Conservation (phyloP, 2,329 filamentous ascomycete genomes). For the Alternaria tenuissima region DNA sequence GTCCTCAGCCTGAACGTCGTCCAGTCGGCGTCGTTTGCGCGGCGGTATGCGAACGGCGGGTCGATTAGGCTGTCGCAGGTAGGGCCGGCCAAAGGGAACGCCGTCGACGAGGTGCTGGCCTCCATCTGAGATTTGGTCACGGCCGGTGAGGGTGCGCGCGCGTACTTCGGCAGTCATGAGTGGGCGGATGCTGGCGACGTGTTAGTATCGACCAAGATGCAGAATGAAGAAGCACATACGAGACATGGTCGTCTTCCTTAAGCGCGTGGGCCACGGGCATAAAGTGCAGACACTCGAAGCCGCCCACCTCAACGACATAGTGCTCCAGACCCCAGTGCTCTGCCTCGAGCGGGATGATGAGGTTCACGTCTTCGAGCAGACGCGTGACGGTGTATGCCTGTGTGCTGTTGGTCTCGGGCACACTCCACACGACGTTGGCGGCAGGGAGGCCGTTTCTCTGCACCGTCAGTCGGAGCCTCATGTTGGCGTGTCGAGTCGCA, state of each 20-base stretch:
- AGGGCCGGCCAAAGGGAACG: slow-evolving; percentile 80
- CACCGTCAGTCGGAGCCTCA: slow-evolving; percentile 50
- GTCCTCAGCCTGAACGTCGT: slow-evolving; percentile 39
- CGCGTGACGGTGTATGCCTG: slow-evolving; percentile 70
- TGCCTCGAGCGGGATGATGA: slow-evolving; percentile 81
- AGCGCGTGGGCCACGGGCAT: slow-evolving; percentile 74
- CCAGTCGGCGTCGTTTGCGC: slow-evolving; percentile 67
- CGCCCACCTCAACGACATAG: slow-evolving; percentile 80
- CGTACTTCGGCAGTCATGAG: slow-evolving; percentile 78
- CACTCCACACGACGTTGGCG: slow-evolving; percentile 50
- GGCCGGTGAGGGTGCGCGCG: slow-evolving; percentile 75
- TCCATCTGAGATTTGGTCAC: slow-evolving; percentile 80
- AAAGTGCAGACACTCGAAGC: slow-evolving; percentile 89
- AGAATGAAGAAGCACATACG: slow-evolving; percentile 61
- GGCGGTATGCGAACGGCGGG: slow-evolving; percentile 77
- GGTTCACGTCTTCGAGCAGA: slow-evolving; percentile 80
- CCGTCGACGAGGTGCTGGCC: slow-evolving; percentile 87
- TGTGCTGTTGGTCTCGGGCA: slow-evolving; percentile 42
- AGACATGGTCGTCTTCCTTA: slow-evolving; percentile 83
- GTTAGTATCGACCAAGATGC: slow-evolving; percentile 7
- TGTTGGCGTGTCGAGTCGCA: slow-evolving; percentile 26
- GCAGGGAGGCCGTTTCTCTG: slow-evolving; percentile 48
- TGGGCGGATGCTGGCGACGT: slow-evolving; percentile 72
- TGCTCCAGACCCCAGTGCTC: slow-evolving; percentile 87
- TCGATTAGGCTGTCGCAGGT: slow-evolving; percentile 67